phyloP scores from a whole-genome alignment of 352 stramenopile species.

The Thalassiosira livingstoniorum region DNA sequence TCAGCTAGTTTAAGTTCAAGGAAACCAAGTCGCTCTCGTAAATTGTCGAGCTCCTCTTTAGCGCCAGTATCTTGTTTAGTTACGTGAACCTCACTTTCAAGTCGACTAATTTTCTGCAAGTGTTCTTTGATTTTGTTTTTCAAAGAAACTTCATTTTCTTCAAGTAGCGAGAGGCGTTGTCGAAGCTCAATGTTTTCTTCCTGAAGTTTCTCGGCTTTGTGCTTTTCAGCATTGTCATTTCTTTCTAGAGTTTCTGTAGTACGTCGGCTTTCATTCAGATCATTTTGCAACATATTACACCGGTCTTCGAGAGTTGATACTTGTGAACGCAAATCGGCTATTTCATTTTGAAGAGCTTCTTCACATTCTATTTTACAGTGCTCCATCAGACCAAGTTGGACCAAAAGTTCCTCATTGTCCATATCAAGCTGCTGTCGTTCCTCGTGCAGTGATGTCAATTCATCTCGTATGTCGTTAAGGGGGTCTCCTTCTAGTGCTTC shows the following conservation, averaged over 20 bases:
- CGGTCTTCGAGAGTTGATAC: conserved; percentile 47
- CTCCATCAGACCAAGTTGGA: conserved; percentile 58
- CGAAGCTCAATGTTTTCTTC: conserved; percentile 46
- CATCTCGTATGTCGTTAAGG: conserved; percentile 57
- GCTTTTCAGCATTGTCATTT: conserved; percentile 9
- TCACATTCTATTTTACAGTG: conserved; percentile 59
- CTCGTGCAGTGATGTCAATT: conserved; percentile 61
- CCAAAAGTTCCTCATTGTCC: conserved; percentile 63
- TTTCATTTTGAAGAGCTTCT: conserved; percentile 47
- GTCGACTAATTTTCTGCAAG: too few species aligned
- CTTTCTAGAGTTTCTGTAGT: not conserved
- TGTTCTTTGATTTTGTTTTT: conserved; percentile 45
- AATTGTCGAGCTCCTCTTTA: not conserved
- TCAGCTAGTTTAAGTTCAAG: not conserved
- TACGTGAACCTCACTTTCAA: conserved; percentile 23
- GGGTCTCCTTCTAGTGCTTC: conserved; percentile 48
- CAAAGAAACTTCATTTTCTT: conserved; percentile 56
- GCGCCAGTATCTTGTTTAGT: conserved; percentile 2
- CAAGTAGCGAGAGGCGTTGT: conserved; percentile 58
- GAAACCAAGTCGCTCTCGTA: not conserved
- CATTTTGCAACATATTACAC: conserved; percentile 40
- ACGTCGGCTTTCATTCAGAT: conserved; percentile 37
- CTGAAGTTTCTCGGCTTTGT: conserved; percentile 44
- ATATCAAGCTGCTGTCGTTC: conserved; percentile 61
- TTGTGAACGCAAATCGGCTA: conserved; percentile 57